A percentile compares a stretch with the other conserved stretches of the same genome.
These are phyloP conservation scores for Triticum urartu DNA, from an alignment of 176 grass and related monocot genomes.

Conservation along the genomic window DNA sequence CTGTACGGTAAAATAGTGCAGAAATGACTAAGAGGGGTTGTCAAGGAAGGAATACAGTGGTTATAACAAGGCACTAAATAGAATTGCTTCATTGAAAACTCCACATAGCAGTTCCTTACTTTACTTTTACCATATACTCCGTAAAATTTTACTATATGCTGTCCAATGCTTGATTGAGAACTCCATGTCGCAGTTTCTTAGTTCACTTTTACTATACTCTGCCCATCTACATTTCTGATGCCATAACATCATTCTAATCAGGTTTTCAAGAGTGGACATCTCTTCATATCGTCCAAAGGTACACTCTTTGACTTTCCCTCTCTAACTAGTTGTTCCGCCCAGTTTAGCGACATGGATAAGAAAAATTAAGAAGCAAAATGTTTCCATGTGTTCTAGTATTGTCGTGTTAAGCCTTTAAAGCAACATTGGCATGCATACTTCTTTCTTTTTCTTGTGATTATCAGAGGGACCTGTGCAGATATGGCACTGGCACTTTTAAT, in stretches of 20 bases:
- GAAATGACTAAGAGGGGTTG: neutral
- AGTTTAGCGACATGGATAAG: constrained; percentile 4
- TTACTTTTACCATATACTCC: neutral
- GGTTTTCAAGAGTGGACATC: constrained; percentile 98
- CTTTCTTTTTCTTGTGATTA: neutral
- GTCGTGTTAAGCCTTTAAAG: neutral
- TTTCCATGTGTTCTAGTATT: neutral
- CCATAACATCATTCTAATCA: constrained; percentile 33
- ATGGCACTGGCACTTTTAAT: neutral
- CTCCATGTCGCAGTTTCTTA: constrained; percentile 1
- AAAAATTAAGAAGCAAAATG: neutral
- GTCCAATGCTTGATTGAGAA: neutral
- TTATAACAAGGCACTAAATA: neutral
- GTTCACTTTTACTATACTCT: neutral
- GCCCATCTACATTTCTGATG: constrained; percentile 29
- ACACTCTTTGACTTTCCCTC: neutral
- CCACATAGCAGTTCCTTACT: constrained; percentile 3
- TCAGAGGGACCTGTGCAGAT: neutral
- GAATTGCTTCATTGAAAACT: neutral
- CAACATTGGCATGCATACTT: neutral
- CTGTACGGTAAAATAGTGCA: neutral
- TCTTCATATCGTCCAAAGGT: constrained; percentile 99
- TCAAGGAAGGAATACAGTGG: constrained; percentile 2
- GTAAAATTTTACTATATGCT: neutral
- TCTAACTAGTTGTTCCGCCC: neutral